A percentile compares a stretch with the other conserved stretches of the same genome.
Conservation (phyloP, 495 filamentous ascomycete species). For the Immersiella caudata region DNA sequence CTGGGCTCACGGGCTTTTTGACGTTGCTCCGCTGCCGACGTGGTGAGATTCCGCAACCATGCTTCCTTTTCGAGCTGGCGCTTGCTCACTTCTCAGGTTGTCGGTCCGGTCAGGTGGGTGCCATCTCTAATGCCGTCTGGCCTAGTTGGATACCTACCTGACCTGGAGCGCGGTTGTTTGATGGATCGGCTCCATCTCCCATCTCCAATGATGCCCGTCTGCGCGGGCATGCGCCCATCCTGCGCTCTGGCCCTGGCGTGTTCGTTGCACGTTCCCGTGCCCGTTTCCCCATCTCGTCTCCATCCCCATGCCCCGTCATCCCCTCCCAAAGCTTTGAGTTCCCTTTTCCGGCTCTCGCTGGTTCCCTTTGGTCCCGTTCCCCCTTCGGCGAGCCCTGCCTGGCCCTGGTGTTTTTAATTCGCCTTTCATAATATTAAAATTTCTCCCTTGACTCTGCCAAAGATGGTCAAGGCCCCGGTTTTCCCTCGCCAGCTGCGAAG, state of each 20-base stretch:
- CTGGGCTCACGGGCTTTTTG: neutral
- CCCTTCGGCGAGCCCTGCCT: conserved; percentile 18
- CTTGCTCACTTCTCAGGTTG: conserved; percentile 1
- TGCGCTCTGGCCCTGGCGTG: conserved; percentile 12
- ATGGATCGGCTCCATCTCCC: conserved; percentile 4
- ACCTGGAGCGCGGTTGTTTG: neutral
- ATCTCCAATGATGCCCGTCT: conserved; percentile 13
- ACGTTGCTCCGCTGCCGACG: conserved; percentile 2
- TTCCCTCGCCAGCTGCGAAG: conserved; percentile 49
- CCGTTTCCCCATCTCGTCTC: conserved; percentile 4
- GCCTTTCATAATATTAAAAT: conserved; percentile 49
- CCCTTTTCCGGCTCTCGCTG: conserved; percentile 5
- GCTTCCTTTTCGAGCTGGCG: neutral
- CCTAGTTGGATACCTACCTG: neutral
- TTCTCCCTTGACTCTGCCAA: conserved; percentile 46
- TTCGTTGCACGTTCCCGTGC: conserved; percentile 9
- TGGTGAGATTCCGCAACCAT: conserved; percentile 4
- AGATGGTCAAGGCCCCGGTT: conserved; percentile 50
- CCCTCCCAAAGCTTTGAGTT: neutral
- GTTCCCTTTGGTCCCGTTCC: conserved; percentile 15
- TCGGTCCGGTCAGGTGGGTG: conserved; percentile 12
- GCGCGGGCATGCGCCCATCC: conserved; percentile 12
- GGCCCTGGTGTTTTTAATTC: conserved; percentile 51
- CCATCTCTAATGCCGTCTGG: conserved; percentile 5
- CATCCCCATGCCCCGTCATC: conserved; percentile 6